Conservation (phyloP, 768 basidiomycete genomes). For the Dioszegia aurantiaca region DNA sequence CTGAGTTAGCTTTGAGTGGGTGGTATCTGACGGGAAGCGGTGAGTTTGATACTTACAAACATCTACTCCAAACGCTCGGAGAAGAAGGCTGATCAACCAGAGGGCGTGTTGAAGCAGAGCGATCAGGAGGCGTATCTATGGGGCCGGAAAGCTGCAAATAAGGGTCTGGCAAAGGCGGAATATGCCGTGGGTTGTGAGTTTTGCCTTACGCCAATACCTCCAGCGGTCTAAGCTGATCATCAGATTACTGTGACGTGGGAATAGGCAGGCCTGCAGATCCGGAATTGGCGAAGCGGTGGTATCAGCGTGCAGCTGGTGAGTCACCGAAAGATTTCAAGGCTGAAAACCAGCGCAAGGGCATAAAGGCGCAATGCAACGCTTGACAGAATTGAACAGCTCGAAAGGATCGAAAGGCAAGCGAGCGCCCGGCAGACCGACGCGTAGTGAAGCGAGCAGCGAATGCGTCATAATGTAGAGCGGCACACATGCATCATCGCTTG, state of each 20-base stretch:
- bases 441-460: slow-evolving; percentile 90
- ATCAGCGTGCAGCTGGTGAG: slow-evolving; percentile 97
- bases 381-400: slow-evolving; percentile 87
- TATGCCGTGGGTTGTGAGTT: slow-evolving; percentile 78
- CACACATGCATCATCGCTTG: slow-evolving; percentile 3
- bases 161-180: slow-evolving; percentile 93
- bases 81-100: slow-evolving; percentile 53
- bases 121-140: slow-evolving; percentile 98
- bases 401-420: slow-evolving; percentile 61
- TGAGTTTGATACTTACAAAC: slow-evolving; percentile 22
- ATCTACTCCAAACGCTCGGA: neutral
- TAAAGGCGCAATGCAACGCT: slow-evolving; percentile 89
- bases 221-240: slow-evolving; percentile 21
- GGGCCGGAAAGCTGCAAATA: slow-evolving; percentile 94
- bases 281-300: slow-evolving; percentile 96
- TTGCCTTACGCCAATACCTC: too few species aligned
- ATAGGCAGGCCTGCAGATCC: slow-evolving; percentile 96
- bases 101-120: slow-evolving; percentile 93
- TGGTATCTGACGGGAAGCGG: slow-evolving; percentile 81
- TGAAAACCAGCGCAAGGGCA: slow-evolving; percentile 79
- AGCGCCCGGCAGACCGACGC: slow-evolving; percentile 77
- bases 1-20: slow-evolving; percentile 91
- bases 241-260: slow-evolving; percentile 92
- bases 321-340: slow-evolving; percentile 27
- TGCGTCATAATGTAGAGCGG: slow-evolving; percentile 66